Conservation (phyloP, 768 basidiomycete genomes). For the Hydnum rufescens region DNA sequence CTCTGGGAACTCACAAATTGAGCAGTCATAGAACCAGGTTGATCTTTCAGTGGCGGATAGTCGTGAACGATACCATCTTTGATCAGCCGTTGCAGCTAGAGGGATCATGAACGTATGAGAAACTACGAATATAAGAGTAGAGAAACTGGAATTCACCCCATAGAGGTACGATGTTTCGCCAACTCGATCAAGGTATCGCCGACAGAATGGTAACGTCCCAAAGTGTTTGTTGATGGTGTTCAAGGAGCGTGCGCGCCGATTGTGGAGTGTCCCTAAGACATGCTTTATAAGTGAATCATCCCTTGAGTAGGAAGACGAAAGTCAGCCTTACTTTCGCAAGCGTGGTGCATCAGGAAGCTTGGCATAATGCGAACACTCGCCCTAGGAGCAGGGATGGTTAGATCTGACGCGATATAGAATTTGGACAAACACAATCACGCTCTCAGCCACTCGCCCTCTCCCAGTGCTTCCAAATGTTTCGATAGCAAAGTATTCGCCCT, state of each 20-base stretch:
- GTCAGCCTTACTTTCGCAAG: not conserved
- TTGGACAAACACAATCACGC: slow-evolving; percentile 23
- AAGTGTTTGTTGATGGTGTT: slow-evolving; percentile 82
- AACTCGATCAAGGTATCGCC: slow-evolving; percentile 78
- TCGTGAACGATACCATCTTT: slow-evolving; percentile 72
- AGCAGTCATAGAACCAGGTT: slow-evolving; percentile 75
- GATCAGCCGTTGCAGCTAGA: slow-evolving; percentile 75
- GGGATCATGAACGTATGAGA: not conserved
- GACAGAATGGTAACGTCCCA: slow-evolving; percentile 87
- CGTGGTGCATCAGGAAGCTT: slow-evolving; percentile 46
- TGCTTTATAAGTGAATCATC: not conserved
- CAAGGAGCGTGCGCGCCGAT: slow-evolving; percentile 64
- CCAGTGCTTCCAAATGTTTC: slow-evolving; percentile 99
- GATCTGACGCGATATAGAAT: not conserved
- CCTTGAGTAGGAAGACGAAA: not conserved
- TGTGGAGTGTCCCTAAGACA: not conserved
- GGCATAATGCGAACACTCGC: slow-evolving; percentile 89
- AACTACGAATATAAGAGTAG: not conserved
- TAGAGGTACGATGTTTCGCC: slow-evolving; percentile 89
- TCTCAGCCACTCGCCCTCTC: slow-evolving; percentile 67
- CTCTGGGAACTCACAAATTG: slow-evolving; percentile 43
- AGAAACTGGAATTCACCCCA: slow-evolving; percentile 36
- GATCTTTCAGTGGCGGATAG: slow-evolving; percentile 84
- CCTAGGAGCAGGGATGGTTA: no score
- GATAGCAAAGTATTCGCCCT: slow-evolving; percentile 97